phyloP scores from a whole-genome alignment of 192 early-diverging fungal species.

The Martensiomyces pterosporus region DNA sequence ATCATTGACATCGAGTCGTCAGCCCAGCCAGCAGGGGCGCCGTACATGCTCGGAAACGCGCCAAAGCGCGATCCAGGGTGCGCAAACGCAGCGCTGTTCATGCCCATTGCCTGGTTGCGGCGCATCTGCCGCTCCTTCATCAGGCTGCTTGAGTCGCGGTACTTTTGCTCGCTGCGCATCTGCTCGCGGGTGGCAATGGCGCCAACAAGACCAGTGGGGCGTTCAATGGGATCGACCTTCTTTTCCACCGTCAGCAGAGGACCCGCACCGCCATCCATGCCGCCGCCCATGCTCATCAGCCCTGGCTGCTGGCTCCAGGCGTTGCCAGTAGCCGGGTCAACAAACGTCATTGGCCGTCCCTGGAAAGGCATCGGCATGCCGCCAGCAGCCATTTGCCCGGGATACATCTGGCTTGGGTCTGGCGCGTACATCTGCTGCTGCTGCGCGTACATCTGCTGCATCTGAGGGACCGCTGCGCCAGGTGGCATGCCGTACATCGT shows the following conservation, averaged over 20 bases:
- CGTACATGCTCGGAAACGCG: slow-evolving; percentile 44
- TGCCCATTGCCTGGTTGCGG: slow-evolving; percentile 49
- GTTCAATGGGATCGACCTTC: slow-evolving; percentile 47
- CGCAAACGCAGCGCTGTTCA: slow-evolving; percentile 13
- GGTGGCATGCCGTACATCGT: slow-evolving; percentile 33
- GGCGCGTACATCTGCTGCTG: slow-evolving; percentile 36
- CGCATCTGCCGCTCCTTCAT: slow-evolving; percentile 53
- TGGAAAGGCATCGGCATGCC: slow-evolving; percentile 39
- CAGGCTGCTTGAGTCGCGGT: slow-evolving; percentile 51
- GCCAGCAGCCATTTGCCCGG: slow-evolving; percentile 22
- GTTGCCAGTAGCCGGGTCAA: slow-evolving; percentile 30
- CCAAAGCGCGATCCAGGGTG: slow-evolving; percentile 22
- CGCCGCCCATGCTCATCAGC: slow-evolving; percentile 26
- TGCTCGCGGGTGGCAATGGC: slow-evolving; percentile 54
- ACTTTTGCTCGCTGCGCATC: slow-evolving; percentile 53
- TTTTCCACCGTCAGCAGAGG: slow-evolving; percentile 50
- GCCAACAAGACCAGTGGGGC: slow-evolving; percentile 48
- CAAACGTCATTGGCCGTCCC: slow-evolving; percentile 38
- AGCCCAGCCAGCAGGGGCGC: slow-evolving; percentile 31
- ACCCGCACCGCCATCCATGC: slow-evolving; percentile 38
- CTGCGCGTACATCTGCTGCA: slow-evolving; percentile 36
- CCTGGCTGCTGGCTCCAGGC: slow-evolving; percentile 39
- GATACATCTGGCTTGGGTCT: slow-evolving; percentile 29
- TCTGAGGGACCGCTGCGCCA: slow-evolving; percentile 12
- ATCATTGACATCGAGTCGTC: slow-evolving; percentile 52